phyloP scores from a whole-genome alignment of 2,329 filamentous ascomycete species.

The Endocalyx cinctus region DNA sequence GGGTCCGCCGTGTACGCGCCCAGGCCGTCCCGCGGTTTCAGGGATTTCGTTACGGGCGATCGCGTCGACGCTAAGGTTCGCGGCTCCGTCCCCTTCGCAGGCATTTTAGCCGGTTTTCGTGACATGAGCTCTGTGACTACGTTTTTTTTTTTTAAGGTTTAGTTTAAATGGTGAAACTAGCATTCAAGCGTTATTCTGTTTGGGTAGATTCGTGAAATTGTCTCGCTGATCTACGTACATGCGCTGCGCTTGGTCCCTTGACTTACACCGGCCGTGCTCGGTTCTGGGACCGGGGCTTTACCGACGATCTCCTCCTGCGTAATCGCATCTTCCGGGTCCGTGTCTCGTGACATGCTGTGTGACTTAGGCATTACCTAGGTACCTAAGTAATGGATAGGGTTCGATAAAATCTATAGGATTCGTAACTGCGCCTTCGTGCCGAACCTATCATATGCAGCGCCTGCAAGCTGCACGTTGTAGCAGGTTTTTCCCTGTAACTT shows the following conservation, averaged over 20 bases:
- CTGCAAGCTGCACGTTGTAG: too few relatives aligned
- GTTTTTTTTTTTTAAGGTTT: too few relatives aligned
- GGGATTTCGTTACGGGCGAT: conserved; percentile 15
- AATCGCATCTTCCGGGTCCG: conserved; percentile 33
- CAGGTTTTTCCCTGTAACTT: too few relatives aligned
- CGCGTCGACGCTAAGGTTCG: conserved; percentile 13
- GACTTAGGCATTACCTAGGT: too few relatives aligned
- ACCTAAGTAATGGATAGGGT: too few relatives aligned
- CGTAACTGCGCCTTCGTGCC: too few relatives aligned
- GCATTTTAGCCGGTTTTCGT: conserved; percentile 39
- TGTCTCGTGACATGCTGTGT: too few relatives aligned
- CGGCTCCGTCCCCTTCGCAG: conserved; percentile 14
- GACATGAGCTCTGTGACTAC: conserved; percentile 50
- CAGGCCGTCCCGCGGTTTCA: conserved; percentile 54
- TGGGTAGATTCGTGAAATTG: not conserved
- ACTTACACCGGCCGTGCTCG: conserved; percentile 12
- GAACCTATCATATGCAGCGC: too few relatives aligned
- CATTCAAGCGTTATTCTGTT: too few relatives aligned
- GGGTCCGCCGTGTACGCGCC: conserved; percentile 64
- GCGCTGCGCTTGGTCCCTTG: conserved; percentile 31
- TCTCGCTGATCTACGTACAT: conserved; percentile 27
- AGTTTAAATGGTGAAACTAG: too few relatives aligned
- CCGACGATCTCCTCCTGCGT: conserved; percentile 35
- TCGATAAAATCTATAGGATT: too few relatives aligned
- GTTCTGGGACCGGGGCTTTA: conserved; percentile 25